Base-by-base conservation (phyloP, 345 rosid genomes). In the Bruguiera parviflora region DNA sequence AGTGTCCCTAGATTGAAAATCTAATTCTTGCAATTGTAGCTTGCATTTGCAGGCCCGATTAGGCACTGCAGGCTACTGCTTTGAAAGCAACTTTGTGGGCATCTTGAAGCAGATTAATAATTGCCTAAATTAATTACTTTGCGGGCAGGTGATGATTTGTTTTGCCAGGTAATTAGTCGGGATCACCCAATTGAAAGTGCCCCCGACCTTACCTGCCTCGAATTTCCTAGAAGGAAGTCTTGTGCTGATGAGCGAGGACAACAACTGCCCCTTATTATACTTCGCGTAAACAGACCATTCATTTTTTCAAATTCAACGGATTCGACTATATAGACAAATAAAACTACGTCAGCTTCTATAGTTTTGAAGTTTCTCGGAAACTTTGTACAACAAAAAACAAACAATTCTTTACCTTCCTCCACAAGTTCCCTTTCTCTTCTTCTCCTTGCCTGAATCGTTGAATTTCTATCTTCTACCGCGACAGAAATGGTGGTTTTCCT, bases 401-500 rank as follows among this genome's bases (percentile, higher is more conserved):
- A 49, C 9, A 24, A 21, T 20, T 53, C 49, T 53, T 49, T 43
- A 13, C 25, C 71, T 61, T 69, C 57, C 58, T 27, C 46, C 29
- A 58, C 68, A 68, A 66, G 71, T 59, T 27, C 33, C 47, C 66
- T 33, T 33, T 53, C 66, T 33, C 46, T 20, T n/a, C 63, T 43
- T 18, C 29, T 24, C 33, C 52, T 9, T 16, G 13, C 35, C 33
- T 37, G 37, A 7, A 8, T 8, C 1, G 37, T 33, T 33, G 37
- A 11, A 2, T 15, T 15, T 33, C 25, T 35, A 47, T 65, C 16
- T n/a, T 5, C 21, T 28, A 3, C 9, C 5, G 0, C 31, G 8
- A 21, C 0, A 20, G 46, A 22, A 53, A 84, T 85, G 86, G 21
- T 66, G n/a, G 72, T 67, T 25, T 5, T 74, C 2, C 47, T 80